A percentile compares a stretch with the other conserved stretches of the same genome.
phyloP scores from a whole-genome alignment of 2,329 filamentous ascomycete species.

The Aureobasidium sp. region DNA sequence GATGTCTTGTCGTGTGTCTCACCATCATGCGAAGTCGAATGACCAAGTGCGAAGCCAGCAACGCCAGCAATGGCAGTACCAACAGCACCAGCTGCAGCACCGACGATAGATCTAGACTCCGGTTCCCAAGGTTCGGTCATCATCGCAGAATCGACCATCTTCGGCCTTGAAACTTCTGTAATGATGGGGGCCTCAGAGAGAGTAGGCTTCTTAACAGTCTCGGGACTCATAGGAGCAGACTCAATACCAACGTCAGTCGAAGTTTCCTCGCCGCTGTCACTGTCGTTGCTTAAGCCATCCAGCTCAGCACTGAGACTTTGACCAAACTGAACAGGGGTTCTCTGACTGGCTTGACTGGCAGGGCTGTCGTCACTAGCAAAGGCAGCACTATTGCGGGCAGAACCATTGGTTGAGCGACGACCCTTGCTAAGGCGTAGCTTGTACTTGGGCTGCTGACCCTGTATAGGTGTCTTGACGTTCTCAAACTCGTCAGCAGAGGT shows the following conservation, averaged over 20 bases:
- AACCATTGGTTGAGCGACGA: conserved; percentile 5
- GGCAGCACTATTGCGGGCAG: conserved; percentile 9
- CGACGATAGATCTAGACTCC: conserved; percentile 16
- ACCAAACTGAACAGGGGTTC: conserved; percentile 39
- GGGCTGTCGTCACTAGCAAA: conserved; percentile 39
- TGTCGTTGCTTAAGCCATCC: conserved; percentile 64
- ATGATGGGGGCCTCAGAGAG: background rate
- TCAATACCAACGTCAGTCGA: conserved; percentile 11
- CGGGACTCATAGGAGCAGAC: conserved; percentile 12
- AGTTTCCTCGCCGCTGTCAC: conserved; percentile 13
- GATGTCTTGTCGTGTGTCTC: background rate
- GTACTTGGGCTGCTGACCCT: conserved; percentile 57
- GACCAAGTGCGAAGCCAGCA: conserved; percentile 26
- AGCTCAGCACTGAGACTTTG: conserved; percentile 91
- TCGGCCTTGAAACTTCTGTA: conserved; percentile 13
- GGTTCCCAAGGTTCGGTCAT: conserved; percentile 54
- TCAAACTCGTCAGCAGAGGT: conserved; percentile 70
- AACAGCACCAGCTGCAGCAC: conserved; percentile 21
- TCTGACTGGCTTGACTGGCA: conserved; percentile 39
- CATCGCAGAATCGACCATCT: conserved; percentile 51
- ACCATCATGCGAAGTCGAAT: conserved; percentile 8
- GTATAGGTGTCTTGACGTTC: conserved; percentile 54
- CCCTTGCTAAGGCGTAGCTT: conserved; percentile 54
- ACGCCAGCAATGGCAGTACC: conserved; percentile 26
- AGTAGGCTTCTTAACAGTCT: background rate